Evolutionary conservation across 495 filamentous ascomycete species (phyloP), one percentile per base, ranked within the genome.

Genomic region (Poronia punctata): DNA sequence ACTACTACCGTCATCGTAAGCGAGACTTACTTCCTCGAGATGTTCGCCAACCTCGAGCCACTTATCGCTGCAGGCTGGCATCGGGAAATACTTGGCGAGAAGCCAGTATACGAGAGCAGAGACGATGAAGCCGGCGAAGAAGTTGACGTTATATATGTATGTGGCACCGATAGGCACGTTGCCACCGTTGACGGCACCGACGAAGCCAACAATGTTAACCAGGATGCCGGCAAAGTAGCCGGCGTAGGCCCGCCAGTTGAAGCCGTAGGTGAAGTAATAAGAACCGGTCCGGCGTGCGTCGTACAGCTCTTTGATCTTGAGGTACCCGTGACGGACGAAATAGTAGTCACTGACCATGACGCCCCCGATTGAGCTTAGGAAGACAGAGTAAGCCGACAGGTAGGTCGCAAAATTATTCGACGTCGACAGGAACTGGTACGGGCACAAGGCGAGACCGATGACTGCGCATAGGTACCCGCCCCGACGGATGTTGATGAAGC

Each of bases 391-490:
- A 17, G 89, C 84, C 9, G 84, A 90, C 4, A 96, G 80, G 52
- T 95, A 96, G 30, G 85, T 89, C n/a, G 84, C 89, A 69, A 96
- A 96, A 57, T 84, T 79, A 64, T 93, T 95, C n/a, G 77, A 74
- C 5, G 70, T 64, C 0, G 74, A 79, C 15, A 93, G 77, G 0
- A 96, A 71, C 45, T 83, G 84, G 81, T 86, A 95, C 1, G 89
- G 89, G 53, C 84, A 89, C 80, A 96, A 92, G 35, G 78, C 84
- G 21, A 95, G 68, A 35, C 88, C 89, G 30, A 95, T 72, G 4
- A 70, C 59, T 0, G 89, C 89, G 59, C 88, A 95, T 49, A 96
- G 75, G 52, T 93, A 95, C 17, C 88, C 86, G 28, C 89, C 89
- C 14, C 89, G 82, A 43, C 89, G 80, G 57, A 97, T 95, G 60